Base-by-base conservation (phyloP, 371 early-diverging fungal genomes). In the Actinomucor elegans region DNA sequence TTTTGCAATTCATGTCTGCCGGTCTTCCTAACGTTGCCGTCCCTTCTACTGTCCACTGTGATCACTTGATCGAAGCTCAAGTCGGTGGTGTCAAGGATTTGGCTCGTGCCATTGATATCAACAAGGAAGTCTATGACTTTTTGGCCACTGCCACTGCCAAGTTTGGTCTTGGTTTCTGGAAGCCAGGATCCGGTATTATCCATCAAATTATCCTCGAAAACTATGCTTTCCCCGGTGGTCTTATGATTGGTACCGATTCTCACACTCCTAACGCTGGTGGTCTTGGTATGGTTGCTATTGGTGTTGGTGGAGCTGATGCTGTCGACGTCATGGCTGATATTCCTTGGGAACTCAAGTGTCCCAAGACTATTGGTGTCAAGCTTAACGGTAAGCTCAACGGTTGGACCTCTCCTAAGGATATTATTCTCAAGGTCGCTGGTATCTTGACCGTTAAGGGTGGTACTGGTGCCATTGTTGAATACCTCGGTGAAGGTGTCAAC, bases 131-230 rank as follows among this genome's bases (percentile, higher is more conserved):
- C 33, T 98, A 96, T 76, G 93, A 96, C 69, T 97, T 96, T 66
- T 75, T 98, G 62, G 77, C 90, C 49, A 79, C 91, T 41, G 83
- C 90, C 60, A 85, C 89, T 55, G 89, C 89, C 59, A 96, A 96
- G 80, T 97, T 94, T 80, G 87, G 89, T 54, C 86, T 98, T 61
- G 97, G 94, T 45, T 98, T 98, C 83, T 98, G 97, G 97, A 82
- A 76, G 48, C 97, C 97, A 14, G 98, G 98, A n/a, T 92, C 93
- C 38, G 97, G 97, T 63, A 98, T 97, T 67, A 98, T 98, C 70
- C 98, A 98, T 76, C 98, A 98, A 77, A 94, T 96, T 68, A 89
- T 98, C 42, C 81, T 98, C 38, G 97, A 97, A 69, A 97, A 97
- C 85, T 97, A 97, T 70, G 97, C 98, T 44, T 93, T 94, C 78